Base-by-base conservation (phyloP, 768 basidiomycete genomes). In the Amanita rubescens region DNA sequence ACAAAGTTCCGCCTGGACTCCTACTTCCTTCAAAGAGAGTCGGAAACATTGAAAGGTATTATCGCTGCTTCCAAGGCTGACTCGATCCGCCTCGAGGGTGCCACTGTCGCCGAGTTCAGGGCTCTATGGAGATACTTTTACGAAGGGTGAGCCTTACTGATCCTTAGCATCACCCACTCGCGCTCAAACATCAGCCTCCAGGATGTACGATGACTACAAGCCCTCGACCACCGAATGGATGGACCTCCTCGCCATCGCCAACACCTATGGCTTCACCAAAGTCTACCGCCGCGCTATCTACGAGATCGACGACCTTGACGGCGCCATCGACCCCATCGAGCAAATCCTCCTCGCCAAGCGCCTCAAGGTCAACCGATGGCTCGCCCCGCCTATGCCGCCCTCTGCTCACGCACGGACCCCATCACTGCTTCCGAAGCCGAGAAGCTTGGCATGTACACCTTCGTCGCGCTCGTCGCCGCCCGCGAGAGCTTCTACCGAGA, bases 171-270 rank as follows among this genome's bases (percentile, higher is more conserved):
- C 44, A 27, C 44, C 25, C 27, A 27, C 24, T 45, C 44, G 44
- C 24, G 44, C 44, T 45, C 44, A 45, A 45, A 27, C 44, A 20
- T 45, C 44, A 45, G 44, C 44, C 44, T 45, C 44, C 44, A 45
- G 44, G 44, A 45, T 45, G 44, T 45, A 45, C 44, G 44, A 45
- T 45, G 44, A 45, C 44, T 45, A 45, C 44, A 45, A 45, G 44
- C 44, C 44, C 44, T 45, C 44, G 44, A 45, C 44, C 44, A 45
- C 19, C 24, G 44, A 45, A 45, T 45, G 44, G 44, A 45, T 45
- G 44, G 44, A 45, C 12, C 44, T 45, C 44, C 44, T 45, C 44
- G 24, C 44, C 44, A 45, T 45, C 44, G 44, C 44, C 24, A 45
- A 27, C 24, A 45, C 24, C 25, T 45, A 45, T 45, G 44, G 44